phyloP scores from a whole-genome alignment of 169 alveolate genomes.

The Cryptosporidium muris region DNA sequence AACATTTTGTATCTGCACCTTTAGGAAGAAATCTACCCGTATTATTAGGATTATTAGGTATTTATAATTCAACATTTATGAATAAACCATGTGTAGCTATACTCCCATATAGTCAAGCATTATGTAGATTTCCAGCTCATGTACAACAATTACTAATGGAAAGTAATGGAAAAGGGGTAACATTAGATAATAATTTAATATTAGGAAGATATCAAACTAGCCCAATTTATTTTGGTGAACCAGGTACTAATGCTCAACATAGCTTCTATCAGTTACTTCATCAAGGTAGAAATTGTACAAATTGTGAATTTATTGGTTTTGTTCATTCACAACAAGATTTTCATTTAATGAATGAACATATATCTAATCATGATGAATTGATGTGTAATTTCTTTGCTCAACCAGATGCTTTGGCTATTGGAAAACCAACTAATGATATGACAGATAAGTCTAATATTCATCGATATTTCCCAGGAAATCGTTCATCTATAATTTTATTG shows the following conservation, averaged over 20 bases:
- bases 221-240: constrained; percentile 98
- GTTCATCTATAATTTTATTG: constrained; percentile 90
- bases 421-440: constrained; percentile 81
- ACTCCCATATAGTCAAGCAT: constrained; percentile 96
- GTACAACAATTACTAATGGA: constrained; percentile 98
- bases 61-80: constrained; percentile 90
- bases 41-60: constrained; percentile 93
- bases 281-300: constrained; percentile 93
- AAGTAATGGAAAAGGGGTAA: constrained; percentile 93
- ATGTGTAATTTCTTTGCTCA: constrained; percentile 99
- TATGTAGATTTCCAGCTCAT: constrained; percentile 93
- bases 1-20: constrained; percentile 84
- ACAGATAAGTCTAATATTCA: constrained; percentile 83
- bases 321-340: constrained; percentile 89
- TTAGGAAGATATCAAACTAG: constrained; percentile 84
- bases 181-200: constrained; percentile 83
- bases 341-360: constrained; percentile 66
- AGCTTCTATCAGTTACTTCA: constrained; percentile 96
- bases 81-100: constrained; percentile 92
- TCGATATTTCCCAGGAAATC: constrained; percentile 95
- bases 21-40: constrained; percentile 90
- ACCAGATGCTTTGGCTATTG: constrained; percentile 98
- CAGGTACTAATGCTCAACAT: constrained; percentile 99
- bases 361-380: constrained; percentile 92
- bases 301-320: constrained; percentile 98